A percentile compares a stretch with the other conserved stretches of the same genome.
These are phyloP conservation scores for Aquilaria yunnanensis DNA, from an alignment of 345 rosid genomes.

Conservation along the genomic window DNA sequence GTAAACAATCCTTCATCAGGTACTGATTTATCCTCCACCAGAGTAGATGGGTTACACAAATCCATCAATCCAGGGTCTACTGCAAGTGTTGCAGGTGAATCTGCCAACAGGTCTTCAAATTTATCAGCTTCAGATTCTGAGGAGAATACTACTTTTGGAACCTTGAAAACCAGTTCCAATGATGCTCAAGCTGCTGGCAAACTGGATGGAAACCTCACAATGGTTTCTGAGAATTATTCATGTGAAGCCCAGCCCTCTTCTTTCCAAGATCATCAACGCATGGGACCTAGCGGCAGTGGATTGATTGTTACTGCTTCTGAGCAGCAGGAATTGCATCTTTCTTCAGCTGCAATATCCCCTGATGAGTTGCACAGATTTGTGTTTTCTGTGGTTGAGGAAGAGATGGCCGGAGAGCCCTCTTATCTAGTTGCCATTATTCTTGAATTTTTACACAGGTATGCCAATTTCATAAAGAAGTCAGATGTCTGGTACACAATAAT, in stretches of 20 bases:
- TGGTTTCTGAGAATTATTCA: slow-evolving; percentile 30
- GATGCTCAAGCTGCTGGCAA: slow-evolving; percentile 22
- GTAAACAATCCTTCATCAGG: slow-evolving; percentile 20
- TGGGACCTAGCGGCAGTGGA: slow-evolving; percentile 33
- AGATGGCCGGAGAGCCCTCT: slow-evolving; percentile 78
- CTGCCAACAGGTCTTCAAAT: slow-evolving; percentile 27
- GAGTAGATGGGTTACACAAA: slow-evolving; percentile 28
- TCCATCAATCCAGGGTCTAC: slow-evolving; percentile 27
- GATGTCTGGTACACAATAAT: background rate
- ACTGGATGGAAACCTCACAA: slow-evolving; percentile 25
- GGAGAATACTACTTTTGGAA: slow-evolving; percentile 30
- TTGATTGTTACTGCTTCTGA: slow-evolving; percentile 43
- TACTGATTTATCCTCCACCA: slow-evolving; percentile 32
- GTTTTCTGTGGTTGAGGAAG: slow-evolving; percentile 84
- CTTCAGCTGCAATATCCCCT: slow-evolving; percentile 83
- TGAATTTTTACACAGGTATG: slow-evolving; percentile 88
- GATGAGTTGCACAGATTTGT: slow-evolving; percentile 86
- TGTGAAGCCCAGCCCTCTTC: slow-evolving; percentile 27
- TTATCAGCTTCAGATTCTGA: slow-evolving; percentile 48
- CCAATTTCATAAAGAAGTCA: slow-evolving; percentile 7
- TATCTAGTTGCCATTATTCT: slow-evolving; percentile 77
- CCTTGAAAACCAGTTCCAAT: slow-evolving; percentile 31
- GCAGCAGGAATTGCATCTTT: slow-evolving; percentile 62
- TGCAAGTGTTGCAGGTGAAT: slow-evolving; percentile 25
- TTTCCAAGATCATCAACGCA: slow-evolving; percentile 26